Conservation (phyloP, 2,329 filamentous ascomycete genomes). For the Pseudogymnoascus sp. region DNA sequence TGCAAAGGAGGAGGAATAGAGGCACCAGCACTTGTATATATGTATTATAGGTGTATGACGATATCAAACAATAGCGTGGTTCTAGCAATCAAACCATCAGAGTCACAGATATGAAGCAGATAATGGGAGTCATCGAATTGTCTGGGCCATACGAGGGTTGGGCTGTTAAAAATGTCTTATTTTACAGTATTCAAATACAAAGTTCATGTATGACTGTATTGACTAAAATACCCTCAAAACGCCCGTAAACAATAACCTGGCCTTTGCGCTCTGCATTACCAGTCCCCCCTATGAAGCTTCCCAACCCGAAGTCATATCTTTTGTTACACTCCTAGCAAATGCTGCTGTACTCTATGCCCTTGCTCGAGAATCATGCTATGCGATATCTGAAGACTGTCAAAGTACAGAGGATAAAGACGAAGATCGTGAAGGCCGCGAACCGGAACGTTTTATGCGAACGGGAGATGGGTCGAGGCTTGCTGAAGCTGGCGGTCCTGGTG, state of each 20-base stretch:
- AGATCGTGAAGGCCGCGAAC: not conserved
- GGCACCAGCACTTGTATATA: constrained; percentile 7
- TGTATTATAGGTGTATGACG: constrained; percentile 5
- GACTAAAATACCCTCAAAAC: constrained; percentile 16
- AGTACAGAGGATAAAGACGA: constrained; percentile 10
- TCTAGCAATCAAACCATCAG: not conserved
- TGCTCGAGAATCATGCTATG: constrained; percentile 10
- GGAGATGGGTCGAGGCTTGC: not conserved
- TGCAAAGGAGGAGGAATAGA: constrained; percentile 25
- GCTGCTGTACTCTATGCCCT: not conserved
- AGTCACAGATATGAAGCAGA: not conserved
- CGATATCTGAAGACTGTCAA: constrained; percentile 9
- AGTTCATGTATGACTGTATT: not conserved
- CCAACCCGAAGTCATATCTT: constrained; percentile 1
- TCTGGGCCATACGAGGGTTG: not conserved
- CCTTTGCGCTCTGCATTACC: constrained; percentile 26
- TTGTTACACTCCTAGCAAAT: constrained; percentile 9
- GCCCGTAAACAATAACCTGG: constrained; percentile 20
- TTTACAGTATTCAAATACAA: constrained; percentile 2
- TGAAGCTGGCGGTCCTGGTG: not conserved
- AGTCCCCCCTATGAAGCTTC: constrained; percentile 11
- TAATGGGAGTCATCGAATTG: not conserved
- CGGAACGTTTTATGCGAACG: not conserved
- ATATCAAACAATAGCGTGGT: not conserved
- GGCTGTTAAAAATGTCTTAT: not conserved